Base-by-base conservation (phyloP, 2,329 filamentous ascomycete species). In the Aspergillus hiratsukae region DNA sequence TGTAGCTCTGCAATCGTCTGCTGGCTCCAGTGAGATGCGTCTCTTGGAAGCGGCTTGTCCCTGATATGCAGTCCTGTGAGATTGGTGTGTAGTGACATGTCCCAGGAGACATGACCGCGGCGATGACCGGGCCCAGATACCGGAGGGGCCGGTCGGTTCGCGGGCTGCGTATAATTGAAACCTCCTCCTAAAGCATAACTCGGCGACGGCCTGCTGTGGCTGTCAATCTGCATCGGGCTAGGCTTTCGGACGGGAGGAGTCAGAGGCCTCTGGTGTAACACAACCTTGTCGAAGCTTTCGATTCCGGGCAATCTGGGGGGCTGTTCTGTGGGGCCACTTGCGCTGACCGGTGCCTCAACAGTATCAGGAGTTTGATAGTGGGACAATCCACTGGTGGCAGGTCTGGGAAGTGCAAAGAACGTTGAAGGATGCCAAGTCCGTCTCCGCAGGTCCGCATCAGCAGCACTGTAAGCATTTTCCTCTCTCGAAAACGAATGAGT, bases 371-470 rank as follows among this genome's bases (percentile, higher is more conserved):
- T 90, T 59, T 89, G 85, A 41, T 90, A 88, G 61, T 90, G 88
- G 65, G 84, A 89, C 53, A 96, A 73, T 17, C 88, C 84, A 72
- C 89, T 92, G 14, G 87, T 88, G 17, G 83, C 82, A 50, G 87
- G 84, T 31, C 85, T 78, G 58, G 81, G 81, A 59, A 85, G 85
- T 60, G 82, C 82, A 17, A 86, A 88, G 59, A 91, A 73, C 4
- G 76, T 76, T 2, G 76, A 89, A 0, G 91, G 90, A 73, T 97
- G 92, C 92, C 92, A 97, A 2, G 92, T 97, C 53, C 91, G 84
- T 59, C 92, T 81, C 61, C 91, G 85, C 83, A 87, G 90, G 54
- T 90, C 88, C 45, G 91, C 87, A 60, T 96, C 91, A 0, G 83
- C 76, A 6, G 71, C 62, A 53, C 63, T 70, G 28, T 69, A 61